A percentile compares a stretch with the other conserved stretches of the same genome.
Evolutionary conservation across 495 filamentous ascomycete species (phyloP).

Genomic region (Cercophora scortea): DNA sequence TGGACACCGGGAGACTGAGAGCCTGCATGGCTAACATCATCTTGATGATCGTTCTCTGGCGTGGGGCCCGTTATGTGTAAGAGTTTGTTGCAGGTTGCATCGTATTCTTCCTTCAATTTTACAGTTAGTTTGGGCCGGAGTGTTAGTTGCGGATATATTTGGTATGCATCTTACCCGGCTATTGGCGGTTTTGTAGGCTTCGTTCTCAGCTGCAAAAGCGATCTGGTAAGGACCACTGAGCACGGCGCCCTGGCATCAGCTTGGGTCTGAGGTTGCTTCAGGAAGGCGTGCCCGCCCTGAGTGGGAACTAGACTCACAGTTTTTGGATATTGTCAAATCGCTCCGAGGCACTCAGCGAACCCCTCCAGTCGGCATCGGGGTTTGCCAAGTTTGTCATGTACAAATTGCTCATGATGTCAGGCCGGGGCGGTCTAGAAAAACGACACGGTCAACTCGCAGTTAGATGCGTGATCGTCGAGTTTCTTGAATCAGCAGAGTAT

Average conservation of each 20-base stretch:
- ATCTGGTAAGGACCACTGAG: constrained; percentile 2
- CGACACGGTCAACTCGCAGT: neutral
- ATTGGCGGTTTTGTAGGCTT: constrained; percentile 33
- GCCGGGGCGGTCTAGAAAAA: neutral
- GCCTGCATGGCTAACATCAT: neutral
- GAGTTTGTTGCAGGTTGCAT: constrained; percentile 16
- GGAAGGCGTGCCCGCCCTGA: neutral
- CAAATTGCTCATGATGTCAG: neutral
- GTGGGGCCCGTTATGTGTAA: neutral
- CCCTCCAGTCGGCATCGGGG: constrained; percentile 10
- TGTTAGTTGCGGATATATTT: neutral
- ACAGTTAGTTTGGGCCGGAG: constrained; percentile 9
- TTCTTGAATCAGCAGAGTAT: too few species aligned
- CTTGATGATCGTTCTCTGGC: neutral
- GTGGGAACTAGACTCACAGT: constrained; percentile 29
- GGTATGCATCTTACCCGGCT: constrained; percentile 23
- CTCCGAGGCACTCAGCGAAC: constrained; percentile 34
- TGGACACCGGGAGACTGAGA: constrained; percentile 35
- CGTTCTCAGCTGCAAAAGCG: constrained; percentile 33
- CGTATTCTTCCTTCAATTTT: constrained; percentile 34
- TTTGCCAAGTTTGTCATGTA: constrained; percentile 12
- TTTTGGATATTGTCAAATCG: constrained; percentile 45
- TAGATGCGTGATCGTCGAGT: too few species aligned
- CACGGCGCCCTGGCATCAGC: constrained; percentile 5
- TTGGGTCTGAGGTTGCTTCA: neutral